These are phyloP conservation scores for Yueomyces sinensis DNA, from an alignment of 805 yeast genomes.

Conservation along the genomic window DNA sequence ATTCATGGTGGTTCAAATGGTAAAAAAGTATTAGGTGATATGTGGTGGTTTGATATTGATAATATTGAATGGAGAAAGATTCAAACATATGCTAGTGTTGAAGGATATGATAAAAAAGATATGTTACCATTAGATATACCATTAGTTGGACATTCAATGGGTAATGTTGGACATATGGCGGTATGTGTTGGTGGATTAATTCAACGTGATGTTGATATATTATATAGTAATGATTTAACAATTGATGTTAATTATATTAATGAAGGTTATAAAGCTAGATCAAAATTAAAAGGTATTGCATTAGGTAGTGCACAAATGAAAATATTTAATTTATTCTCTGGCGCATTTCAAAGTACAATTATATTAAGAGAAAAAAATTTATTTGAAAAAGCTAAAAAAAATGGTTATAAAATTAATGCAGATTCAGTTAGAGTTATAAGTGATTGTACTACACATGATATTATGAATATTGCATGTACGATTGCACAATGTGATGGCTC, in stretches of 20 bases:
- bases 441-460: neutral
- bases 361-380: neutral
- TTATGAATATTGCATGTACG: slow-evolving; percentile 2
- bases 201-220: slow-evolving; percentile 16
- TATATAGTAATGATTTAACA: slow-evolving; percentile 4
- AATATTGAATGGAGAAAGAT: slow-evolving; percentile 29
- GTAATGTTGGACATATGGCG: slow-evolving; percentile 11
- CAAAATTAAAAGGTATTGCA: neutral
- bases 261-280: neutral
- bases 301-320: neutral
- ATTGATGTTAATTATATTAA: neutral
- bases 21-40: slow-evolving; percentile 29
- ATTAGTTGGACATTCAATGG: slow-evolving; percentile 19
- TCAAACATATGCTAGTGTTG: slow-evolving; percentile 4
- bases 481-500: slow-evolving; percentile 11
- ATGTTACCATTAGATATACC: slow-evolving; percentile 7
- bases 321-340: neutral
- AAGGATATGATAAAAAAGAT: slow-evolving; percentile 2
- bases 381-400: neutral
- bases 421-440: neutral
- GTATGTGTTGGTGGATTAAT: slow-evolving; percentile 19
- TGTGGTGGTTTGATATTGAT: slow-evolving; percentile 37
- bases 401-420: neutral
- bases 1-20: slow-evolving; percentile 29
- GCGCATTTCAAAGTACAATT: neutral